Evolutionary conservation across 345 rosid species (phyloP).

Genomic region (Viola odorata): DNA sequence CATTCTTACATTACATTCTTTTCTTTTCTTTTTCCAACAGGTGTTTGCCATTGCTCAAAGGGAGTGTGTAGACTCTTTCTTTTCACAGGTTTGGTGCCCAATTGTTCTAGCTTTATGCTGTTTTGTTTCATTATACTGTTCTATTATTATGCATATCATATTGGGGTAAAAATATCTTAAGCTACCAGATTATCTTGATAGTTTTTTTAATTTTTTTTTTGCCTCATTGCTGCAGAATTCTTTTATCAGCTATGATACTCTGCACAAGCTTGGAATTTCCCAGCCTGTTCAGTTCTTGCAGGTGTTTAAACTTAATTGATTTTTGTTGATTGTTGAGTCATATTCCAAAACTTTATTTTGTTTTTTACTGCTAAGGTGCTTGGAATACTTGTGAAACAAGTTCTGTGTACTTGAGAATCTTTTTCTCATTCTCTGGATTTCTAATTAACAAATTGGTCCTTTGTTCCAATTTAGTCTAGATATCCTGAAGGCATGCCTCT

Average conservation of each 20-base stretch:
- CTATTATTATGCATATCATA: neutral
- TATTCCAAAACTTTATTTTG: conserved; percentile 2
- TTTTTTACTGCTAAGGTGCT: neutral
- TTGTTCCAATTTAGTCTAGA: conserved; percentile 70
- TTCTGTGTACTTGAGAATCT: conserved; percentile 8
- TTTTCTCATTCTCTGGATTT: conserved; percentile 18
- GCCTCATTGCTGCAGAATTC: conserved; percentile 56
- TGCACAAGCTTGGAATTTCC: conserved; percentile 86
- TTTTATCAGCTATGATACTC: conserved; percentile 60
- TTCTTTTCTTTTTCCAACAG: conserved; percentile 35
- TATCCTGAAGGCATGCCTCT: conserved; percentile 85
- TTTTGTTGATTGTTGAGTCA: neutral
- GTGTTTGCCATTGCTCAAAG: conserved; percentile 84
- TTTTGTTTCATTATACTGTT: neutral
- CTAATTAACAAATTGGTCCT: conserved; percentile 28
- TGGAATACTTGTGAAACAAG: conserved; percentile 5
- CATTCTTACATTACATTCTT: neutral
- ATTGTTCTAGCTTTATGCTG: neutral
- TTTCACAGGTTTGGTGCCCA: conserved; percentile 67
- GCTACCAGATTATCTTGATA: conserved; percentile 6
- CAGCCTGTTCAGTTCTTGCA: conserved; percentile 86
- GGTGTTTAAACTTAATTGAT: conserved; percentile 39
- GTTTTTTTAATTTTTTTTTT: conserved; percentile 9
- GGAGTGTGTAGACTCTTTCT: conserved; percentile 87
- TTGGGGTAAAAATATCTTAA: conserved; percentile 1